Base-by-base conservation (phyloP, 1,284 basidiomycete species). In the Cystobasidiaceae sp. region DNA sequence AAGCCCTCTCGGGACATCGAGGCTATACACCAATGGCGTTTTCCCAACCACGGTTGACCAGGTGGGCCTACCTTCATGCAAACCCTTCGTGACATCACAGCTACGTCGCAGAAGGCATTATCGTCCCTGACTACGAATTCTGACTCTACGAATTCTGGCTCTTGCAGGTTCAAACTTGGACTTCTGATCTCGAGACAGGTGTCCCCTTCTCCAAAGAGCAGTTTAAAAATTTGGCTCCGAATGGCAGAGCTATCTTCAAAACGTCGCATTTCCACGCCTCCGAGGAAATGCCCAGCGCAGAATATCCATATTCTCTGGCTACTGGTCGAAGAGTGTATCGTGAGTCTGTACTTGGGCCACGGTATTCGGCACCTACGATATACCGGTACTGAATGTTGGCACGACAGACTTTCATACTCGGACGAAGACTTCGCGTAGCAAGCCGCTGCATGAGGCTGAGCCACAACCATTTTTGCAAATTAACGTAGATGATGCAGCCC, bases 171-270 rank as follows among this genome's bases (percentile, higher is more conserved):
- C 57, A 59, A 17, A 49, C 57, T 21, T 59, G 45, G 44, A 59
- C 57, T 19, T 59, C 44, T 4, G 57, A 59, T 19, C 17, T 27
- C 11, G 57, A 59, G 37, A 59, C 57, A 6, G 57, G 57, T 37
- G 44, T 45, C 6, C 43, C 57, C 4, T 30, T 59, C 11, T 30
- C 27, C 0, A 45, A 45, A 19, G 43, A 30, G 25, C 45, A 48
- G n/a, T 49, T 48, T 34, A n/a, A 32, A 5, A 49, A 59, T 17
- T 19, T 59, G 15, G 34, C n/a, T 9, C 27, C 57, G 9, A 59
- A 59, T 23, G 57, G 57, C 21, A 32, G 28, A 48, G 57, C 57
- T 33, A 59, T 59, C 25, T 49, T 59, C 43, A 59, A 59, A 25
- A 30, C 43, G 3, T 13, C 57, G 21, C 44, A 27, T 13, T 59